Evolutionary conservation across 768 basidiomycete species (phyloP), one percentile per base, ranked within the genome.

Genomic region (Coprinellus micaceus): DNA sequence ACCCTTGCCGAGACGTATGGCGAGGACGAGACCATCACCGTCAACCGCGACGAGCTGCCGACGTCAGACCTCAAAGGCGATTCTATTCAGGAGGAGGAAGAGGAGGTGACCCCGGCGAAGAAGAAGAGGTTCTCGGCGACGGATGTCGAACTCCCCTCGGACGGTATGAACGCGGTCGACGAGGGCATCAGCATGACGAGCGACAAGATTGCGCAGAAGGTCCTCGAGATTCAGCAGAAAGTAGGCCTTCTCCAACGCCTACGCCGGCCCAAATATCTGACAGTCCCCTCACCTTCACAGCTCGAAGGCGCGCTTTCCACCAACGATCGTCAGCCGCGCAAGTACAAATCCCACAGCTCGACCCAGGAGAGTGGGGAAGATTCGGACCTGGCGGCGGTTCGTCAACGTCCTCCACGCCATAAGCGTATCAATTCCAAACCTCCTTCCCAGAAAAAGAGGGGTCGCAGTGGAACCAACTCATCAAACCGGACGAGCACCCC

Each of bases 141-240:
- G 9, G 82, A 81, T 39, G 72, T 78, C 30, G 89, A 88, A 60
- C 66, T 71, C 37, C 78, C 78, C 45, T 88, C 88, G 61, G 89
- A 91, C 65, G 86, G 85, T 22, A 91, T 93, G 86, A 80, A 75
- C 56, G 91, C 89, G n/a, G 89, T 91, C 15, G 91, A 93, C 61
- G 86, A 90, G 67, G 86, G 86, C 44, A 91, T 94, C 68, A 89
- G 83, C 60, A 80, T 86, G 65, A 86, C 86, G 67, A 93, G 88
- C 61, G 94, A 95, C 63, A 85, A 82, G 65, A 94, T 97, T 54
- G 88, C 91, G 24, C 84, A 89, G 67, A 92, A 94, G 69, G 89
- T 97, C 45, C 65, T 89, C 47, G 84, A 89, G 69, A 95, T 97
- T 57, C 93, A 96, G 72, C 85, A 89, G 61, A 96, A 95, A 83